Evolutionary conservation across 2,329 filamentous ascomycete species (phyloP), one percentile per base, ranked within the genome.

Genomic region (Botryosphaeria dothidea): DNA sequence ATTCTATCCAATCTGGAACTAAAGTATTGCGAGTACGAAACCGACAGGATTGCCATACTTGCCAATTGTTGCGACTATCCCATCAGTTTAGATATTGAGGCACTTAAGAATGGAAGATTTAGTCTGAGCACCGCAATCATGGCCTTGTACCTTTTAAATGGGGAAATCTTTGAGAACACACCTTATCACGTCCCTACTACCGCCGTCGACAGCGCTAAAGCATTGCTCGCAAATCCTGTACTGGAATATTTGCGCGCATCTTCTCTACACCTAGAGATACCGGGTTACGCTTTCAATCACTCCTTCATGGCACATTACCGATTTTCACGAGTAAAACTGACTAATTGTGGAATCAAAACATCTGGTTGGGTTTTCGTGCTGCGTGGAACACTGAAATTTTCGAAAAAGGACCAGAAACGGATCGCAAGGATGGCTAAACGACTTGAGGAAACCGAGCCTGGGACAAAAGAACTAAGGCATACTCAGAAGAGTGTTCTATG

Each of bases 231-330:
- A 36, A 63, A 54, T 19, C 45, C 45, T 48, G 45, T 54, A 52
- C 46, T 54, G 29, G 31, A 36, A 54, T 15, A 41, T 7, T 6
- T 65, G 46, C 54, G 38, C 65, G 49, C 65, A 57, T 45, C 17
- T 51, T 11, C 66, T 68, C 25, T 63, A 38, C n/a, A 29, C 68
- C 13, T 48, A 48, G 45, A 48, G 45, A 48, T 48, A 13, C 69
- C 68, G 4, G 36, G 48, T 3, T 21, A 48, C 6, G 27, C 31
- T 29, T 60, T 48, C 9, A 23, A 66, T 15, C 69, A 68, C 25
- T 66, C 43, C 5, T 71, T 68, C 21, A 67, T 69, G 45, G 58
- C 69, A 43, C 65, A 65, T 21, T 71, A 69, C 49, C 67, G 70
- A 11, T 49, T 71, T 23, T 13, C 36, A 60, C 11, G 17, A 48